These are phyloP conservation scores for Pascua sp. DNA, from an alignment of 1,284 basidiomycete genomes.

Conservation along the genomic window DNA sequence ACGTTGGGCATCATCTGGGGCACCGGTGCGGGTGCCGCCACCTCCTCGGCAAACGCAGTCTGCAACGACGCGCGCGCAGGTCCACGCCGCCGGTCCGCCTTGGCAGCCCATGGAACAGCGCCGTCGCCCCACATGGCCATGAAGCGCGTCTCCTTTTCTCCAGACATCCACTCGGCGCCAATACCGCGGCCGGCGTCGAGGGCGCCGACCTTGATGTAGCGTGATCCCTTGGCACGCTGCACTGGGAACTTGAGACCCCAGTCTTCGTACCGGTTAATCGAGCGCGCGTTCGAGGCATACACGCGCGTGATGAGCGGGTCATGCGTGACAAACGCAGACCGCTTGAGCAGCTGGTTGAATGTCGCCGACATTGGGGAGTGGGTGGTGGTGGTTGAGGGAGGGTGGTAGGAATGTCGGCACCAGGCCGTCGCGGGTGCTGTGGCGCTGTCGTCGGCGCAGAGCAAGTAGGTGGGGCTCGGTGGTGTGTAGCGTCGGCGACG, in stretches of 20 bases:
- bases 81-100: slow-evolving; percentile 1
- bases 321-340: slow-evolving; percentile 42
- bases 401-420: not conserved
- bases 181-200: slow-evolving; percentile 39
- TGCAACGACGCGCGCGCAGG: not conserved
- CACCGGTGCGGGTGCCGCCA: not conserved
- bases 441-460: no score
- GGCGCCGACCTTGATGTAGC: slow-evolving; percentile 37
- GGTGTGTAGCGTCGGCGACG: not conserved
- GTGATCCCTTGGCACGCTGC: slow-evolving; percentile 28
- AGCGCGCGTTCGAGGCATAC: slow-evolving; percentile 40
- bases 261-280: slow-evolving; percentile 28
- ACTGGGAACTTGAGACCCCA: slow-evolving; percentile 47
- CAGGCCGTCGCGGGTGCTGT: no score
- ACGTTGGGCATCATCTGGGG: slow-evolving; percentile 35
- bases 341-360: slow-evolving; percentile 43
- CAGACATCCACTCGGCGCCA: slow-evolving; percentile 40
- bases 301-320: slow-evolving; percentile 47
- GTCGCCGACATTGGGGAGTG: slow-evolving; percentile 29
- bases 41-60: slow-evolving; percentile 3
- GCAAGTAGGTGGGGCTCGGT: not conserved
- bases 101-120: slow-evolving; percentile 28
- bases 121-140: slow-evolving; percentile 43
- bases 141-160: slow-evolving; percentile 46
- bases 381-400: not conserved